Evolutionary conservation across 2,329 filamentous ascomycete species (phyloP).

Genomic region (Ascochyta fabae): DNA sequence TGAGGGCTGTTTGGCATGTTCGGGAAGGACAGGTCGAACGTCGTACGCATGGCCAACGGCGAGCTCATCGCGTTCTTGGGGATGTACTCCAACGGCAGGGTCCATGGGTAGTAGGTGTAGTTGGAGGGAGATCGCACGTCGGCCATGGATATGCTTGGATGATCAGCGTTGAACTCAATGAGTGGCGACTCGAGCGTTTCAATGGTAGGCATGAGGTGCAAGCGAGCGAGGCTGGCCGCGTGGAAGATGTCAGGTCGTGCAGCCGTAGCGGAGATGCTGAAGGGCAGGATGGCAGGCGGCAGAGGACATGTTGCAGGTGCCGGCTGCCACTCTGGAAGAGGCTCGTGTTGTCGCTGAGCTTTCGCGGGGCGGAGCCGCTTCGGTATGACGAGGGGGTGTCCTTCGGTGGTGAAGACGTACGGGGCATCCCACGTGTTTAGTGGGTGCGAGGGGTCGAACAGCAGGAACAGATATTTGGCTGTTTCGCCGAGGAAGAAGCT

Average conservation of each 20-base stretch:
- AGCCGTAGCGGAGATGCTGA: slow-evolving; percentile 80
- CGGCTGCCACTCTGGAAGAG: slow-evolving; percentile 22
- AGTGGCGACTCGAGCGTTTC: slow-evolving; percentile 65
- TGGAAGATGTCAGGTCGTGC: slow-evolving; percentile 85
- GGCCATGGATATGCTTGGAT: slow-evolving; percentile 62
- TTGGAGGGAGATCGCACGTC: slow-evolving; percentile 70
- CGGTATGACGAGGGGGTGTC: slow-evolving; percentile 89
- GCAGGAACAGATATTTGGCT: slow-evolving; percentile 90
- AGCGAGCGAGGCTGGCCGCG: slow-evolving; percentile 80
- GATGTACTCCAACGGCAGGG: slow-evolving; percentile 76
- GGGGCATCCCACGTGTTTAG: slow-evolving; percentile 85
- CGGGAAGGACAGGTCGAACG: slow-evolving; percentile 74
- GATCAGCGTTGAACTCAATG: slow-evolving; percentile 59
- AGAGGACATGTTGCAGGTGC: slow-evolving; percentile 68
- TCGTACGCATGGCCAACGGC: slow-evolving; percentile 71
- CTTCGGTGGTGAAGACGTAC: slow-evolving; percentile 95
- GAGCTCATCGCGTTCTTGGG: slow-evolving; percentile 79
- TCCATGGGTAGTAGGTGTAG: slow-evolving; percentile 92
- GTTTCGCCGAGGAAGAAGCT: slow-evolving; percentile 98
- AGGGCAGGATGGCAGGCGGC: slow-evolving; percentile 63
- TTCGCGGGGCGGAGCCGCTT: slow-evolving; percentile 40
- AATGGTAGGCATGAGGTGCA: slow-evolving; percentile 73
- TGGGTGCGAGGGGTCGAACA: slow-evolving; percentile 86
- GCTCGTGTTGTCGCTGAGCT: background rate
- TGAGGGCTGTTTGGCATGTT: slow-evolving; percentile 59